Evolutionary conservation across 2,329 filamentous ascomycete species (phyloP), one percentile per base, ranked within the genome.

Genomic region (Fusarium xyrophilum): DNA sequence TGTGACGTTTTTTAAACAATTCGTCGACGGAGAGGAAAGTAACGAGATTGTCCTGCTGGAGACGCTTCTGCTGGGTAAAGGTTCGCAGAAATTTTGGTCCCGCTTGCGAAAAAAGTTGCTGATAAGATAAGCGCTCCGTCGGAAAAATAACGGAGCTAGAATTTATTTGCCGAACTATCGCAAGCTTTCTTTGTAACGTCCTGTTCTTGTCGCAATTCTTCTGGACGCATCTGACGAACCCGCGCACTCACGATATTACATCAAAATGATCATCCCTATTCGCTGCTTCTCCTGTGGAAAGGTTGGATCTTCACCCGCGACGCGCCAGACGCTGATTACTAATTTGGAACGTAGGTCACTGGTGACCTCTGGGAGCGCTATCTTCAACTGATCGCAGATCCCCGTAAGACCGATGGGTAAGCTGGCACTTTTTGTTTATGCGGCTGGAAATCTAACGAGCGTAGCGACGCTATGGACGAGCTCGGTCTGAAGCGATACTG

Each of bases 211-310:
- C 72, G 72, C 73, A 73, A 66, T 60, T 54, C 64, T 52, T 65
- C 28, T 69, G 42, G 25, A 28, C 30, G 55, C 54, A 60, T 64
- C 33, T 39, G 36, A 47, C 53, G 54, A 43, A 58, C 36, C 47
- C 51, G 65, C 60, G 66, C 66, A 48, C 51, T 42, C 36, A 59
- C 63, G n/a, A 63, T 56, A 61, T n/a, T 50, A 36, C 50, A 67
- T 72, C 83, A 91, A 82, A 60, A 99, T 99, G 96, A 99, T 99
- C 82, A 98, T 99, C 73, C 96, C 96, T 5, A 93, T 99, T 71
- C 93, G 96, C 73, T 99, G 96, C 84, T 99, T 99, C 82, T 98
- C 96, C 61, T 99, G 96, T 81, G 96, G 96, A 81, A 99, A 99
- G 92, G 96, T 97, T 82, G 63, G 72, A 15, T 38, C n/a, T 55